phyloP scores from a whole-genome alignment of 495 filamentous ascomycete genomes.

The Talaromyces wortmannii region DNA sequence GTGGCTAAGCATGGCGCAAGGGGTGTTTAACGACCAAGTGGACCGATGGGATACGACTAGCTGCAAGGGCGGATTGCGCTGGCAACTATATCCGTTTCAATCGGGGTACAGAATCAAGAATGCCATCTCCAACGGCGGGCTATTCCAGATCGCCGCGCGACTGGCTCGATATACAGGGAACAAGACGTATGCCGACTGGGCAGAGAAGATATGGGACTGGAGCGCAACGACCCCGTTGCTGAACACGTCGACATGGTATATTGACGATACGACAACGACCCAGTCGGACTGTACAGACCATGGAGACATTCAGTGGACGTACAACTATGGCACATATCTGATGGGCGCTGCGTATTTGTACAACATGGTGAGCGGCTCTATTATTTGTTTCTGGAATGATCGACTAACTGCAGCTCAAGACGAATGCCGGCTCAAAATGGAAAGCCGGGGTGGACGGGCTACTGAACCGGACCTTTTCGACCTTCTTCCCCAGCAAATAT shows the following conservation, averaged over 20 bases:
- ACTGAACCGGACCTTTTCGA: conserved; percentile 37
- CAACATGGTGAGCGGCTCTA: conserved; percentile 42
- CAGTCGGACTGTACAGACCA: conserved; percentile 44
- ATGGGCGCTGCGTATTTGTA: conserved; percentile 67
- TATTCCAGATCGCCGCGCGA: conserved; percentile 64
- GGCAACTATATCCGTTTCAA: conserved; percentile 49
- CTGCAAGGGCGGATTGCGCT: conserved; percentile 47
- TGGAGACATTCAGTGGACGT: conserved; percentile 57
- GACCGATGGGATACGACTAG: conserved; percentile 40
- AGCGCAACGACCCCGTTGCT: conserved; percentile 46
- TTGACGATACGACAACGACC: conserved; percentile 50
- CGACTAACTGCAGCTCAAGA: conserved; percentile 30
- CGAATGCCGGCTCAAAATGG: conserved; percentile 46
- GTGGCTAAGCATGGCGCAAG: conserved; percentile 71
- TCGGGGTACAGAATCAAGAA: conserved; percentile 61
- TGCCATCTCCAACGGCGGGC: conserved; percentile 58
- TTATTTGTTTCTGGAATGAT: background rate
- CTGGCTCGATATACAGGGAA: conserved; percentile 61
- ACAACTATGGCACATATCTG: conserved; percentile 63
- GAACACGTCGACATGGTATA: conserved; percentile 41
- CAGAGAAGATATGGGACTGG: conserved; percentile 63
- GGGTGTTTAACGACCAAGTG: conserved; percentile 69
- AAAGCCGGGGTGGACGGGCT: conserved; percentile 48
- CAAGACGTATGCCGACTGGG: conserved; percentile 60
- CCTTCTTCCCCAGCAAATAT: conserved; percentile 51